Base-by-base conservation (phyloP, 2,329 filamentous ascomycete genomes). In the Calonectria honghensis region DNA sequence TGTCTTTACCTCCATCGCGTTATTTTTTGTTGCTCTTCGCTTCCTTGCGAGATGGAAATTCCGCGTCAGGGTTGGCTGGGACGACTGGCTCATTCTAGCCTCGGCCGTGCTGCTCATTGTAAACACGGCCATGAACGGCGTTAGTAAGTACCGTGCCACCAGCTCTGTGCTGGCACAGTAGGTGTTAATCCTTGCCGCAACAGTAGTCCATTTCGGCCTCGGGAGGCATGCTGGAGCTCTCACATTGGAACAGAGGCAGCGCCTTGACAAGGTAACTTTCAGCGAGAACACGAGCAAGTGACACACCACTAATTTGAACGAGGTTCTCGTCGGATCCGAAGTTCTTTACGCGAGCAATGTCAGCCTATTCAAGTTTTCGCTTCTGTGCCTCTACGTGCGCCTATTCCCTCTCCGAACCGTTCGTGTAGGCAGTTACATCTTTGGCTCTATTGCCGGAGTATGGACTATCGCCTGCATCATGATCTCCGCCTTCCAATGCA, bases 11-110 rank as follows among this genome's bases (percentile, higher is more conserved):
- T n/a, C 32, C 32, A 61, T 61, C 18, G 32, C 54, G 1, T n/a
- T 20, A 9, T n/a, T 61, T 27, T 61, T 61, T 18, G 54, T 61
- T 4, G 32, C 32, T 16, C 54, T 61, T 32, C 54, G 54, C 35
- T 61, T 61, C 13, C n/a, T 61, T 16, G n/a, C 54, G 1, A 27
- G 54, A 61, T 61, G 54, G 54, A 39, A 61, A 9, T 61, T 27
- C 32, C 54, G 35, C 13, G 20, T 61, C n/a, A 7, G 54, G 9
- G 14, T 39, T n/a, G 54, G 54, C 13, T 61, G 54, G 54, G 54
- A 61, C 16, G 54, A 61, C 54, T 61, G 54, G 54, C 14, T 61
- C 13, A 61, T 37, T 24, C 29, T 61, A n/a, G 54, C 54, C 4
- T 61, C 54, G 5, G 10, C 37, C 54, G 32, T 61, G 20, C 16